Conservation (phyloP, 345 rosid species). For the Kandelia obovata region DNA sequence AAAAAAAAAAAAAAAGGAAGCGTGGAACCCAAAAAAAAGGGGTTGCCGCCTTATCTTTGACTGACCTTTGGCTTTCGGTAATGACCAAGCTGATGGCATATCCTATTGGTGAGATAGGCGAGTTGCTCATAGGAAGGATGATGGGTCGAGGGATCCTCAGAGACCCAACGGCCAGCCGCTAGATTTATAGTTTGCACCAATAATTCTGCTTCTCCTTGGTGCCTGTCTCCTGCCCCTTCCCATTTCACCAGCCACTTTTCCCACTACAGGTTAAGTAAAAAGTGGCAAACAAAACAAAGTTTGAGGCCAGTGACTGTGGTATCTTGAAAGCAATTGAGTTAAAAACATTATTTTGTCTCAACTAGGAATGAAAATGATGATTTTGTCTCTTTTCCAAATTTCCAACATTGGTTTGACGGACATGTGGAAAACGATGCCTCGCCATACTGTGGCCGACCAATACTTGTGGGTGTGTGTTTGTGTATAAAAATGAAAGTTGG, state of each 20-base stretch:
- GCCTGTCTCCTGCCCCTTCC: slow-evolving; percentile 47
- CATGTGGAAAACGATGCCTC: no score
- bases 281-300: not conserved
- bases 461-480: no score
- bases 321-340: no score
- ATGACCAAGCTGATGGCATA: slow-evolving; percentile 34
- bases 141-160: slow-evolving; percentile 22
- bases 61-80: slow-evolving; percentile 44
- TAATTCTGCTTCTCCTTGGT: slow-evolving; percentile 51
- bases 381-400: no score
- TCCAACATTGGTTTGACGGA: no score
- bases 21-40: no score
- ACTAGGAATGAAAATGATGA: no score
- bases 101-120: slow-evolving; percentile 37
- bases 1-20: no score
- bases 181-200: slow-evolving; percentile 50
- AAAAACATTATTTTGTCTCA: no score
- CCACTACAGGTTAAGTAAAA: slow-evolving; percentile 44
- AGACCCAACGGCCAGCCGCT: slow-evolving; percentile 24
- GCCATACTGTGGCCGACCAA: no score
- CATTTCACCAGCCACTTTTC: slow-evolving; percentile 64
- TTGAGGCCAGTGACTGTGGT: no score
- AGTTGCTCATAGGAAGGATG: slow-evolving; percentile 42
- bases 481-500: no score
- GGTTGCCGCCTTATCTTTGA: not conserved